Base-by-base conservation (phyloP, 768 basidiomycete species). In the Dendrothele bispora region DNA sequence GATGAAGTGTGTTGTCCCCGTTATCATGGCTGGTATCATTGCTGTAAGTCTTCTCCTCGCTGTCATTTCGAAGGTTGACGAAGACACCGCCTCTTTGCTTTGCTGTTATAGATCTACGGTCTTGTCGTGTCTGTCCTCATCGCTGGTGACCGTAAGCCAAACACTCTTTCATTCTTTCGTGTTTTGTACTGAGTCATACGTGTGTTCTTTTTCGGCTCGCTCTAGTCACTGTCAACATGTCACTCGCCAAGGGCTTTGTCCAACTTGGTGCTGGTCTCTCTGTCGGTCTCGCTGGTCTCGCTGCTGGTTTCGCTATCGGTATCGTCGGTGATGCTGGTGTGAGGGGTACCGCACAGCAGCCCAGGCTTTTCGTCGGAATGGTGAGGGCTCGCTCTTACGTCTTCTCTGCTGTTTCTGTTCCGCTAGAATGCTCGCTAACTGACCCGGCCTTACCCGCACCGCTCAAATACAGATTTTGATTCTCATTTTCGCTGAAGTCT, bases 1-100 rank as follows among this genome's bases (percentile, higher is more conserved):
- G 91, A 95, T 98, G 90, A 93, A 87, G 78, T 95, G 89, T 82
- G 86, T 89, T 55, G 84, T 98, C 43, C 95, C 95, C 38, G 94
- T 98, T 67, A 88, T 99, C 71, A 98, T 98, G 95, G 95, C 95
- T 79, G 95, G 95, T 93, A 98, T 98, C 75, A 97, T 98, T 73
- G 95, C 91, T 67, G 95, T 98, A 58, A 56, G 92, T 84, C 27
- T 34, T 25, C 30, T 22, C 20, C 34, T 52, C 34, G 26, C 41
- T 26, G 7, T 42, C 12, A 29, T 46, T 7, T 28, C 20, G n/a
- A n/a, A n/a, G n/a, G n/a, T n/a, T n/a, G n/a, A n/a, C n/a, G n/a
- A n/a, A n/a, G n/a, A n/a, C n/a, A n/a, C n/a, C n/a, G n/a, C n/a
- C n/a, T n/a, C n/a, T n/a, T n/a, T 32, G 5, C 15, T 24, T 36